Evolutionary conservation across 2,329 filamentous ascomycete species (phyloP).

Genomic region (Diaporthe citri): DNA sequence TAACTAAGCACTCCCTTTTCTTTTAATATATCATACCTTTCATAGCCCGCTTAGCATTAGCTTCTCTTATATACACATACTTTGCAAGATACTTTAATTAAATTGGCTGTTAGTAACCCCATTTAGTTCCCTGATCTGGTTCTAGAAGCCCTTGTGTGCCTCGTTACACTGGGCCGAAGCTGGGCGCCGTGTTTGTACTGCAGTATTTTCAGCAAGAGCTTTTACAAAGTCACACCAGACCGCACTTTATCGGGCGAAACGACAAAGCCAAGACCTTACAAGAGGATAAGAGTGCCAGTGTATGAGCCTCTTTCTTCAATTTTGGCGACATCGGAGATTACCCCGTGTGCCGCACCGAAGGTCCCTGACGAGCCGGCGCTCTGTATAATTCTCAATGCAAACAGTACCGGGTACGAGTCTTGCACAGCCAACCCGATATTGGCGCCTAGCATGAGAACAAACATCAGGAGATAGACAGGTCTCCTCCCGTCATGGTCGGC

Average conservation of each 20-base stretch:
- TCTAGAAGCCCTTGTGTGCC: too few relatives aligned
- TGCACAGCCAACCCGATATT: conserved; percentile 22
- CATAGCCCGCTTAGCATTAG: too few relatives aligned
- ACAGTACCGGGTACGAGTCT: not conserved
- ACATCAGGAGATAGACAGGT: conserved; percentile 26
- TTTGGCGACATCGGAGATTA: not conserved
- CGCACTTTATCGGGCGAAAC: too few relatives aligned
- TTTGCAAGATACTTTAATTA: too few relatives aligned
- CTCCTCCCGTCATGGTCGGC: conserved; percentile 38
- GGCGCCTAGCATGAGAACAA: conserved; percentile 1
- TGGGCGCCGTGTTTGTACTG: conserved; percentile 26
- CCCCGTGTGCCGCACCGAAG: not conserved
- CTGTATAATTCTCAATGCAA: conserved; percentile 17
- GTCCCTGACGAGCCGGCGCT: conserved; percentile 7
- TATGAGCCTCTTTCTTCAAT: not conserved
- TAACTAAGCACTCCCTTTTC: too few relatives aligned
- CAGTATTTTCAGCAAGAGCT: not conserved
- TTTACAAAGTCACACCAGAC: not conserved
- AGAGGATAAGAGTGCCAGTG: conserved; percentile 1
- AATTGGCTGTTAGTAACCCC: too few relatives aligned
- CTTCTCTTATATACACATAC: too few relatives aligned
- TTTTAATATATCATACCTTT: too few relatives aligned
- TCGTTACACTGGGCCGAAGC: conserved; percentile 43
- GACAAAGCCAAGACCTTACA: not conserved
- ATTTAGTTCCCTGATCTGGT: too few relatives aligned